phyloP scores from a whole-genome alignment of 1,284 basidiomycete species.

The Apiotrichum mycotoxinovorans region DNA sequence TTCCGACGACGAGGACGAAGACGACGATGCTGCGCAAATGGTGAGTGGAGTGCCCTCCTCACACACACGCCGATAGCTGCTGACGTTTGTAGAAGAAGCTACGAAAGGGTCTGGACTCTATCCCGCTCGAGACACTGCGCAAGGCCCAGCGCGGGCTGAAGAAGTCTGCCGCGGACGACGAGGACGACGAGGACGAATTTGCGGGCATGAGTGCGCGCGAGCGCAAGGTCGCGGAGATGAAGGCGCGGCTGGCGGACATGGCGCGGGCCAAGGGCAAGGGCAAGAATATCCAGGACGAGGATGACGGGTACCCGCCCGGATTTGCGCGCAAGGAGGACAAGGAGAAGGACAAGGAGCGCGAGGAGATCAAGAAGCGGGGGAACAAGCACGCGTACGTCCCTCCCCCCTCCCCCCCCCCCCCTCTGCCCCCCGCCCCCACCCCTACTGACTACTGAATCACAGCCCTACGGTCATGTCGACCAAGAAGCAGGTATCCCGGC shows the following conservation, averaged over 20 bases:
- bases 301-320: slow-evolving; percentile 23
- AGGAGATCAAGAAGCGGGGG: slow-evolving; percentile 60
- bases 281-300: neutral
- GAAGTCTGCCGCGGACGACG: slow-evolving; percentile 14
- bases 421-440: too few species aligned
- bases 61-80: too few species aligned
- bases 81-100: slow-evolving; percentile 19
- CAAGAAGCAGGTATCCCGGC: slow-evolving; percentile 78
- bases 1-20: slow-evolving; percentile 11
- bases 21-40: slow-evolving; percentile 19
- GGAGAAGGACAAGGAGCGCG: slow-evolving; percentile 20
- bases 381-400: slow-evolving; percentile 82
- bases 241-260: slow-evolving; percentile 39
- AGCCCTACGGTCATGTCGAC: slow-evolving; percentile 82
- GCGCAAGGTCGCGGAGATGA: slow-evolving; percentile 30
- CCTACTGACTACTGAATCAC: neutral
- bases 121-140: slow-evolving; percentile 52
- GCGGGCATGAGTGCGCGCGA: slow-evolving; percentile 8
- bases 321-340: slow-evolving; percentile 35
- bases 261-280: slow-evolving; percentile 43
- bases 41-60: slow-evolving; percentile 18
- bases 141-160: slow-evolving; percentile 15
- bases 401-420: neutral
- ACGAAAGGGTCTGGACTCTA: slow-evolving; percentile 13
- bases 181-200: slow-evolving; percentile 12